Evolutionary conservation across 805 yeast species (phyloP), one percentile per base, ranked within the genome.

Genomic region (Barnettozyma sp.): DNA sequence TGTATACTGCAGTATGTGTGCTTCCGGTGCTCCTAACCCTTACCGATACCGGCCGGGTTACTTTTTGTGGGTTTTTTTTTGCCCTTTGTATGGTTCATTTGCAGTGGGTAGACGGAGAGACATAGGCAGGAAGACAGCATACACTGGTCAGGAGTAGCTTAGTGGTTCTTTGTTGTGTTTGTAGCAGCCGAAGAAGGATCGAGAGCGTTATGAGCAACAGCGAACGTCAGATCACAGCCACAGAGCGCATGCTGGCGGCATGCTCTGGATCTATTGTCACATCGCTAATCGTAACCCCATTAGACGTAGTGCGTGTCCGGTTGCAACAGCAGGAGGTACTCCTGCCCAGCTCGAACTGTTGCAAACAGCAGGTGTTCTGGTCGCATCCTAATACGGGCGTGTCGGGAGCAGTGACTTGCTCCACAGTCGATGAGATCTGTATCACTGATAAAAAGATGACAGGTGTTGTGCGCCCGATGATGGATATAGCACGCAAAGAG

Each of bases 231-330:
- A 70, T 74, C 39, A 62, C 78, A 6, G 46, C 74, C 18, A 45
- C 61, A 4, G 85, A 83, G 49, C 57, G 87, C 33, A 81, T 83
- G 88, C 56, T 78, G 22, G 78, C 88, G 48, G 92, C 94, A 0
- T 77, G 86, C 47, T 66, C 76, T 30, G 94, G 94, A 0, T 79
- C 90, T 0, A 49, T 83, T 6, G 48, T 82, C 15, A 83, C 90
- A 2, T 81, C 90, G 0, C 47, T 80, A 24, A 77, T 79, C 26
- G 76, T 83, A 22, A 83, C 92, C 1, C 94, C 94, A 1, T 73
- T 83, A 57, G 94, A 83, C 56, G 92, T 83, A 26, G 81, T 83
- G 0, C 62, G 90, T 41, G 76, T 83, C 20, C 61, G 94, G 41
- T 61, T 82, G 20, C 94, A 83, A 46, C 94, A 83, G 49, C 94